Base-by-base conservation (phyloP, 73 alveolate species). In the Tetrahymena borealis region DNA sequence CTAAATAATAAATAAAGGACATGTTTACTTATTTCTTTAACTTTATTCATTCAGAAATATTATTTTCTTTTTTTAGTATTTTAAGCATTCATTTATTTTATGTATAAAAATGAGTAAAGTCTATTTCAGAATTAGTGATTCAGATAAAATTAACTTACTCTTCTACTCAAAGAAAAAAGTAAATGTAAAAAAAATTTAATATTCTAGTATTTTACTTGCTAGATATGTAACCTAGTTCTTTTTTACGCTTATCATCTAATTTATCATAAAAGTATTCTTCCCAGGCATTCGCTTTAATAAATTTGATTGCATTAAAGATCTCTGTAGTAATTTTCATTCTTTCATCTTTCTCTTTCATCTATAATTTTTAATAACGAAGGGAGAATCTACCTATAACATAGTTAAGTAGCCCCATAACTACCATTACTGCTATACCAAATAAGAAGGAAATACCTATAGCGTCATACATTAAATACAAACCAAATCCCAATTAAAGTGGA, bases 241-340 rank as follows among this genome's bases (percentile, higher is more conserved):
- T 90, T 60, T 96, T 96, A 90, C 99, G 85, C 78, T 91, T 90
- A 92, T 91, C 77, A 37, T 91, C 90, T 33, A 98, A 93, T 91
- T 92, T 96, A 2, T 92, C 93, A 79, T 93, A 91, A 93, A 98
- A 97, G 35, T 90, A 37, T 32, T 94, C 95, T 90, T 94, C 97
- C 98, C 99, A 98, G 16, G 98, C 95, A 96, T 98, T 94, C 39
- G 96, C 93, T 95, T 98, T 98, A 39, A 98, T 94, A 91, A 96
- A 94, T 96, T 97, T 98, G 35, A 98, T 97, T 94, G 97, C 95
- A 78, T 94, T 95, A 43, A 98, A 96, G n/a, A 96, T 91, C 91
- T 96, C 98, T 38, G 97, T 93, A 15, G 99, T 96, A 31, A 90
- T 78, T 90, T 96, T 97, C 95, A 97, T 95, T 90, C 99, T 96